Evolutionary conservation across 1,284 basidiomycete genomes (phyloP), one percentile per base, ranked within the genome.

Genomic region (Crocinoboletus sp.): DNA sequence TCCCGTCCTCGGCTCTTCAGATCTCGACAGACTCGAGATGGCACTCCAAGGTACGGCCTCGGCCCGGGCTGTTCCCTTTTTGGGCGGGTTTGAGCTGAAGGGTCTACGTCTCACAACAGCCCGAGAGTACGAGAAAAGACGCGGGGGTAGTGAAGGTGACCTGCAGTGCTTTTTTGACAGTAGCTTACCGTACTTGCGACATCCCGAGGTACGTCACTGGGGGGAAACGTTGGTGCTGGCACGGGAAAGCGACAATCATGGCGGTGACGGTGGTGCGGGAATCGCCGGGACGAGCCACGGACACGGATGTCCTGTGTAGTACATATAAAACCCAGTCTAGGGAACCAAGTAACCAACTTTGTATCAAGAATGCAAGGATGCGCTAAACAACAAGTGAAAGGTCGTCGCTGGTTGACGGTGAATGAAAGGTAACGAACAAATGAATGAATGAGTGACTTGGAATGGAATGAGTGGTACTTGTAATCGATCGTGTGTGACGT

Each of bases 11-110:
- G 32, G 22, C 12, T 20, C 15, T 39, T 27, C 43, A 89, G 87
- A 99, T 64, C 75, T 98, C 10, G 95, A 99, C 64, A 76, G 92
- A 10, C 84, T 97, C 49, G 95, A 99, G 66, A 87, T 99, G 76
- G 88, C 89, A 3, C 71, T 89, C 0, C 88, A 90, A 75, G 86
- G 86, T 82, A 55, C 16, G n/a, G n/a, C n/a, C n/a, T n/a, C n/a
- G n/a, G n/a, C n/a, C n/a, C n/a, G n/a, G n/a, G 53, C n/a, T 3
- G 3, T 8, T 29, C 28, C n/a, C 13, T n/a, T 28, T 11, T 7
- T 12, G 6, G 8, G n/a, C 6, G 2, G 17, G 15, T 27, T 15
- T 33, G 31, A 17, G 23, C 34, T 36, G 15, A 30, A 11, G 13
- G 19, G 16, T 19, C n/a, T 3, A 2, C 17, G 43, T 17, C n/a